A percentile compares a stretch with the other conserved stretches of the same genome.
These are phyloP conservation scores for Moesziomyces aphidis DNA, from an alignment of 1,284 basidiomycete species.

Conservation along the genomic window DNA sequence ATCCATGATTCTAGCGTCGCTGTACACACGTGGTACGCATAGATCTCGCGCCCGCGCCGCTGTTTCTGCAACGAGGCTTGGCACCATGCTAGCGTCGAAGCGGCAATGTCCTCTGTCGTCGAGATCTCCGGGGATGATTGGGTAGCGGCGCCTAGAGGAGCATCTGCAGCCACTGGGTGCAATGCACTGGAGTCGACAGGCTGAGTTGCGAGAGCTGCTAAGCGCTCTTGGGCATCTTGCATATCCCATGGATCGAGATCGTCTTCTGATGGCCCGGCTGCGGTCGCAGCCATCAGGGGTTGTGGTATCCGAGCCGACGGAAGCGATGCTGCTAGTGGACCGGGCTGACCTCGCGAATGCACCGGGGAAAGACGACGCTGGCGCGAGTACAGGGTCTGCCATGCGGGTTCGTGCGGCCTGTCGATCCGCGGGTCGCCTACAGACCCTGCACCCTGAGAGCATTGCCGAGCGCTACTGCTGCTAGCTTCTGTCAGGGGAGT, in stretches of 20 bases:
- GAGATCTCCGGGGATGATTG: neutral
- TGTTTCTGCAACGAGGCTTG: neutral
- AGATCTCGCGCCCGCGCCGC: slow-evolving; percentile 24
- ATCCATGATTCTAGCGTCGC: slow-evolving; percentile 48
- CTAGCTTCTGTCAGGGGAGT: neutral
- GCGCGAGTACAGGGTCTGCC: slow-evolving; percentile 43
- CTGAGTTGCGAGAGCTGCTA: slow-evolving; percentile 20
- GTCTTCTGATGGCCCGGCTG: slow-evolving; percentile 35
- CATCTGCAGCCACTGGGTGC: neutral
- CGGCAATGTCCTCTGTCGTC: neutral
- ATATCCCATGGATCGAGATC: slow-evolving; percentile 53
- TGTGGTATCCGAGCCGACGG: neutral
- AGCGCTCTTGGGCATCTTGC: slow-evolving; percentile 40
- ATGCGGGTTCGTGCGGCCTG: slow-evolving; percentile 31
- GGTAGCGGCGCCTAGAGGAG: neutral
- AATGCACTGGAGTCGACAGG: neutral
- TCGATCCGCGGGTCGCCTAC: slow-evolving; percentile 16
- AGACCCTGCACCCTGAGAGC: slow-evolving; percentile 1
- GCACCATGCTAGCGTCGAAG: neutral
- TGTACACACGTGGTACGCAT: slow-evolving; percentile 46
- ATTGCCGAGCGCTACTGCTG: neutral
- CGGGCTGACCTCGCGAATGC: neutral
- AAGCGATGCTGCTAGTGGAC: neutral
- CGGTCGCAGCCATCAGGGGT: neutral
- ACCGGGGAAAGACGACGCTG: slow-evolving; percentile 9